phyloP scores from a whole-genome alignment of 257 asterid genomes.

The Vinca minor region DNA sequence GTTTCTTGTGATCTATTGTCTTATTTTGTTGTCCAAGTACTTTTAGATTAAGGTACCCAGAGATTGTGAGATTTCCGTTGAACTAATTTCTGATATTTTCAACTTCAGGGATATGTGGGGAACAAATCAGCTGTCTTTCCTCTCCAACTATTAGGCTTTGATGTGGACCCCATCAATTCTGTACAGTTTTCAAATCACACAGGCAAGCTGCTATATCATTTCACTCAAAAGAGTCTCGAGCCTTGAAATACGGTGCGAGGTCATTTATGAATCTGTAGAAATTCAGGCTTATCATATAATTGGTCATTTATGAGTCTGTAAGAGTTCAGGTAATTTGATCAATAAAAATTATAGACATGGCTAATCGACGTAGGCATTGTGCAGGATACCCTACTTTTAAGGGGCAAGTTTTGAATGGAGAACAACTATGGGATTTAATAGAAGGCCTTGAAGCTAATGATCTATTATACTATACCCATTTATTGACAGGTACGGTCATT shows the following conservation, averaged over 20 bases:
- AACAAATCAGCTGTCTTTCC: conserved; percentile 98
- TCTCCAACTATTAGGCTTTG: conserved; percentile 87
- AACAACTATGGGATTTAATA: conserved; percentile 86
- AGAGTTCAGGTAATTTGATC: conserved; percentile 13
- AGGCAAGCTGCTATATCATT: conserved; percentile 73
- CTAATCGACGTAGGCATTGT: conserved; percentile 21
- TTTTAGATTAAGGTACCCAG: not conserved
- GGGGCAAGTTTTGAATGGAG: conserved; percentile 96
- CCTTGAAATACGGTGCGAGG: conserved; percentile 38
- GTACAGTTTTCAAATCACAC: conserved; percentile 99
- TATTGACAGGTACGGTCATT: conserved; percentile 72
- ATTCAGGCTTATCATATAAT: conserved; percentile 20
- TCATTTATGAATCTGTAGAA: conserved; percentile 28
- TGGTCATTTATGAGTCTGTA: conserved; percentile 30
- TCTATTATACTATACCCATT: conserved; percentile 80
- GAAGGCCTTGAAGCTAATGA: conserved; percentile 91
- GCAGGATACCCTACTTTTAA: conserved; percentile 95
- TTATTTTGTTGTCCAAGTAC: not conserved
- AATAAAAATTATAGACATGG: conserved; percentile 3
- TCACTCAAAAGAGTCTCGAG: conserved; percentile 30
- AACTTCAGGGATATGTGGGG: conserved; percentile 84
- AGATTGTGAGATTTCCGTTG: conserved; percentile 7
- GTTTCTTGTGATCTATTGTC: not conserved
- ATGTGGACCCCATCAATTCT: conserved; percentile 92
- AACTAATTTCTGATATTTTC: conserved; percentile 12